Evolutionary conservation across 371 early-diverging fungal genomes (phyloP), one percentile per base, ranked within the genome.

Genomic region (Saksenaea oblongispora): DNA sequence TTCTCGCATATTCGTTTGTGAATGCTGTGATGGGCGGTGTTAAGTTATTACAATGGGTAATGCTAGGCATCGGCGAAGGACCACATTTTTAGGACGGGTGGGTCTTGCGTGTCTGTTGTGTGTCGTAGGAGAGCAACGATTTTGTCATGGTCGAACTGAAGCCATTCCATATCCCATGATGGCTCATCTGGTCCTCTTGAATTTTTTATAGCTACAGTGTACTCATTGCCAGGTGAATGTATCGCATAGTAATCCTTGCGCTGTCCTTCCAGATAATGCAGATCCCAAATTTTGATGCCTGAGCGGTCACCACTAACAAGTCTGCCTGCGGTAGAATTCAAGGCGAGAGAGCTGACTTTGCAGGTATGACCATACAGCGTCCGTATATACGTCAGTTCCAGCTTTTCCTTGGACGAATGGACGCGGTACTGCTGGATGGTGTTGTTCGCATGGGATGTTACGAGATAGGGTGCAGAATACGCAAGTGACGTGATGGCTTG

Each of bases 391-490:
- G 10, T 31, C 9, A 82, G 58, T 18, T 71, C 72, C 9, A 81
- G 26, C n/a, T 41, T 51, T 1, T 59, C 39, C 1, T 63, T 41
- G 8, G 65, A 39, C 15, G 55, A 42, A 9, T 37, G 18, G 1
- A 83, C 63, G 3, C 63, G 61, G 44, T 80, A 84, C 17, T 81
- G 75, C 58, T 78, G 76, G 58, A 84, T 77, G 10, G 82, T 84
- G 18, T 84, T 84, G 41, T 84, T 79, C 8, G 74, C 56, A 61
- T 84, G 80, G 3, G 80, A 75, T n/a, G 80, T 82, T 10, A 77
- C 71, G 1, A 84, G 61, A 44, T 74, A 71, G 9, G 82, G 79
- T 17, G 67, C 58, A 2, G 78, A 71, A 59, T 76, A 82, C 0
- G 69, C 65, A 60, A 76, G 69, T 17, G 74, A 39, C 31, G 70